Percentiles rank a stretch among this genome's conserved stretches.
phyloP scores from a whole-genome alignment of 2,329 filamentous ascomycete genomes.

The Hymenoscyphus repandus region DNA sequence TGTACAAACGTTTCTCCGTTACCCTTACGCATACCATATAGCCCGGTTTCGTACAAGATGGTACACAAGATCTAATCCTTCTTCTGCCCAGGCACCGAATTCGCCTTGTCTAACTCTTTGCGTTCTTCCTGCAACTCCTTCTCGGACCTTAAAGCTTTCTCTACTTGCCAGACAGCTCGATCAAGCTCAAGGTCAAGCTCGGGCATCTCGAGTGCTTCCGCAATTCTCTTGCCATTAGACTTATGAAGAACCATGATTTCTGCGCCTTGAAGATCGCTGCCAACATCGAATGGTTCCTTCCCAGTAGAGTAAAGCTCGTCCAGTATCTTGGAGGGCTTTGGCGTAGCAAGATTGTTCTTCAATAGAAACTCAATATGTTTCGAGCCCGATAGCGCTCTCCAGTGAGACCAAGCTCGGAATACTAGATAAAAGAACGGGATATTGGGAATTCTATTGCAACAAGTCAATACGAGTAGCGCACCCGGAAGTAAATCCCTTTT shows the following conservation, averaged over 20 bases:
- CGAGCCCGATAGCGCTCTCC: conserved; percentile 78
- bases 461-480: not conserved
- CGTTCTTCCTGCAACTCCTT: conserved; percentile 16
- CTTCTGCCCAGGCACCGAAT: not conserved
- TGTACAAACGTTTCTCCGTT: not conserved
- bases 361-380: conserved; percentile 80
- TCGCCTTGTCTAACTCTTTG: not conserved
- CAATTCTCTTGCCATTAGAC: conserved; percentile 51
- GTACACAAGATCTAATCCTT: not conserved
- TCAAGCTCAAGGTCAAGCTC: conserved; percentile 69
- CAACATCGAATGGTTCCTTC: conserved; percentile 15
- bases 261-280: conserved; percentile 16
- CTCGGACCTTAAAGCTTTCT: conserved; percentile 33
- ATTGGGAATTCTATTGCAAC: conserved; percentile 67
- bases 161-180: conserved; percentile 70
- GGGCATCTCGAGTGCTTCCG: conserved; percentile 59
- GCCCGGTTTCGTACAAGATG: not conserved
- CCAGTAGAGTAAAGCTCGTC: conserved; percentile 62
- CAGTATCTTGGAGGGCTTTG: conserved; percentile 61
- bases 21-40: not conserved
- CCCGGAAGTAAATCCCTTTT: conserved; percentile 14
- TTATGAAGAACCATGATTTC: conserved; percentile 42
- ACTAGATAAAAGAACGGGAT: conserved; percentile 94
- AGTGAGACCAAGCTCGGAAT: conserved; percentile 90
- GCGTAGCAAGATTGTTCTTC: conserved; percentile 63